Evolutionary conservation across 345 rosid genomes (phyloP).

Genomic region (sweet orange (Citrus sinensis)): DVS_A1.0 CM039168.1:7898501-7899000

Average conservation of each 20-base stretch:
- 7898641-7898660: background rate
- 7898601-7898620: background rate
- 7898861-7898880: fast-evolving
- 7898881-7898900: too few relatives aligned
- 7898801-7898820: too few relatives aligned
- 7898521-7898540: too few relatives aligned
- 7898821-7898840: too few relatives aligned
- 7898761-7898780: background rate
- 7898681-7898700: background rate
- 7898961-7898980: too few relatives aligned
- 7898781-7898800: too few relatives aligned
- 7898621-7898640: background rate
- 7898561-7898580: background rate
- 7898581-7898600: background rate
- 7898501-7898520: too few relatives aligned
- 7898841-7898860: fast-evolving
- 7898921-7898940: too few relatives aligned
- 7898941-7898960: too few relatives aligned
- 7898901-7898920: too few relatives aligned
- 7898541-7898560: too few relatives aligned
- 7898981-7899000: too few relatives aligned
- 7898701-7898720: constrained; percentile 1
- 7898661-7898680: background rate
- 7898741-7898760: background rate
- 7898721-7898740: background rate